phyloP scores from a whole-genome alignment of 495 filamentous ascomycete species.

The Collariella sp. region DNA sequence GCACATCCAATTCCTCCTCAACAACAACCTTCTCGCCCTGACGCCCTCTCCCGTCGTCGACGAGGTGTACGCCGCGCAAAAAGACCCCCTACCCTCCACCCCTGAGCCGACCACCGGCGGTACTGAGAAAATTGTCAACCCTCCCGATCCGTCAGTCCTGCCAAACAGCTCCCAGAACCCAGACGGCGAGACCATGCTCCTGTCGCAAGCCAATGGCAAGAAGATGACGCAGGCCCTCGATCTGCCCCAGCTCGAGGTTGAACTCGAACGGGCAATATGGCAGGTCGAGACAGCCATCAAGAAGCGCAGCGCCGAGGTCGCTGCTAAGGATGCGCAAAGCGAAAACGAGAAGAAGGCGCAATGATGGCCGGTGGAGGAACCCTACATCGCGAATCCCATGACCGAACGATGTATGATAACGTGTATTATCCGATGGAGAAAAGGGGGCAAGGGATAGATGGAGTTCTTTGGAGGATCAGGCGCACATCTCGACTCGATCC shows the following conservation, averaged over 20 bases:
- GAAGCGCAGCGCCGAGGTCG: conserved; percentile 37
- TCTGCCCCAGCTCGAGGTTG: conserved; percentile 74
- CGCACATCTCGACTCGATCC: too few relatives aligned
- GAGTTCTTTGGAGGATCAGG: not conserved
- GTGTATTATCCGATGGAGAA: not conserved
- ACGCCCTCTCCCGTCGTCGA: conserved; percentile 60
- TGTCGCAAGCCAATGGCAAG: conserved; percentile 52
- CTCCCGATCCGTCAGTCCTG: conserved; percentile 14
- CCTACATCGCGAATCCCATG: not conserved
- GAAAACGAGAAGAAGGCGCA: conserved; percentile 17
- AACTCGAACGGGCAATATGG: conserved; percentile 80
- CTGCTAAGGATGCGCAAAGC: conserved; percentile 1
- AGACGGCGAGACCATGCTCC: conserved; percentile 48
- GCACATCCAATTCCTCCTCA: conserved; percentile 71
- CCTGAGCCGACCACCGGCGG: conserved; percentile 22
- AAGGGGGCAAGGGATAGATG: conserved; percentile 2
- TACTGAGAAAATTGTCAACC: conserved; percentile 10
- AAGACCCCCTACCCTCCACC: conserved; percentile 20
- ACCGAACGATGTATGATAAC: conserved; percentile 14
- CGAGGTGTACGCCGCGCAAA: conserved; percentile 53
- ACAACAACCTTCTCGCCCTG: conserved; percentile 56
- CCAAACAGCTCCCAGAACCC: conserved; percentile 17
- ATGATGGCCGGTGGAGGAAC: conserved; percentile 7
- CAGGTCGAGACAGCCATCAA: conserved; percentile 67
- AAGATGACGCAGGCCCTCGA: conserved; percentile 62